Base-by-base conservation (phyloP, 129 eudicot genomes). In the Mikania micrantha region DNA sequence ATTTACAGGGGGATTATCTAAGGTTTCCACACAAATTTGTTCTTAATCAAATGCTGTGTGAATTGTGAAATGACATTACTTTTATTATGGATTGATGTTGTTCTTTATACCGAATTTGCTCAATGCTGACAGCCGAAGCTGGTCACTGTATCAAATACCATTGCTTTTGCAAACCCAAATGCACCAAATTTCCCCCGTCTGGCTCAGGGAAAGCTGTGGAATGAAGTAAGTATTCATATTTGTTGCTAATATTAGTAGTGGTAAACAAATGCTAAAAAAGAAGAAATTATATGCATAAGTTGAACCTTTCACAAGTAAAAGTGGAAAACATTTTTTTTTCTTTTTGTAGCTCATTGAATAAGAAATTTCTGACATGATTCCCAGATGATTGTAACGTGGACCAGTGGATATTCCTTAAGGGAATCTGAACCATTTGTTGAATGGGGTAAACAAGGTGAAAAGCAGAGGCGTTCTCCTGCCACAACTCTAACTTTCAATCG, bases 221-320 rank as follows among this genome's bases (percentile, higher is more conserved):
- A 89, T 85, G 99, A 91, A 83, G 98, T 91, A 80, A 85, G 95
- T 73, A n/a, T n/a, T n/a, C n/a, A n/a, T n/a, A n/a, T n/a, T n/a
- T n/a, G n/a, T n/a, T n/a, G n/a, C n/a, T n/a, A n/a, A n/a, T n/a
- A n/a, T n/a, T n/a, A n/a, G n/a, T n/a, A n/a, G n/a, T n/a, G n/a
- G n/a, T n/a, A n/a, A n/a, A n/a, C n/a, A n/a, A n/a, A n/a, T n/a
- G n/a, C n/a, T n/a, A n/a, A n/a, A 4, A 2, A 40, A 40, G 45
- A 40, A 11, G 45, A 0, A 40, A 40, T 40, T 40, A 10, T 40
- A 40, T 40, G 45, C 45, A 40, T 9, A 40, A 40, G 3, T 9
- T 40, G 44, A 39, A 39, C 10, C 44, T 15, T 39, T 39, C 10
- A 10, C n/a, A n/a, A n/a, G n/a, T n/a, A n/a, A n/a, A n/a, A n/a